These are phyloP conservation scores for Alternaria tenuissima DNA, from an alignment of 2,329 filamentous ascomycete genomes.

Conservation along the genomic window DNA sequence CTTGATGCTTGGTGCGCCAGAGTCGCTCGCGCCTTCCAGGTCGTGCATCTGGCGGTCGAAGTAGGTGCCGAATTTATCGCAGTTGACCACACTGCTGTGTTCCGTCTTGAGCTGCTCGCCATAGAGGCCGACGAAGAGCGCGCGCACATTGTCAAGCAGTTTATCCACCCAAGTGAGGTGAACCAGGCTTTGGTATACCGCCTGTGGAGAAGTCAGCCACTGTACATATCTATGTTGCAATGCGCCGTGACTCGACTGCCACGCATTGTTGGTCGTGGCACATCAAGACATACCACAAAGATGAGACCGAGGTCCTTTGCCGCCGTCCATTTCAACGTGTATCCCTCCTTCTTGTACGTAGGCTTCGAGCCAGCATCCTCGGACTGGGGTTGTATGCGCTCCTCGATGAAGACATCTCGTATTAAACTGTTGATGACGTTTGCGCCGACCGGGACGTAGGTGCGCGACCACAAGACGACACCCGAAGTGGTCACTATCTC, in stretches of 20 bases:
- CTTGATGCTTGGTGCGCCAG: constrained; percentile 51
- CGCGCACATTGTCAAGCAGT: constrained; percentile 92
- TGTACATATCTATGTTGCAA: background rate
- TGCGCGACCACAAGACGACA: constrained; percentile 94
- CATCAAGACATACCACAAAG: constrained; percentile 75
- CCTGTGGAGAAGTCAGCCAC: constrained; percentile 60
- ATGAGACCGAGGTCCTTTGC: constrained; percentile 93
- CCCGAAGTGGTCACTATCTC: constrained; percentile 96
- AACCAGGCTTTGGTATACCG: constrained; percentile 93
- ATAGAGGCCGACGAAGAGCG: constrained; percentile 90
- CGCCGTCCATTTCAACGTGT: constrained; percentile 92
- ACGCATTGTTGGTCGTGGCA: background rate
- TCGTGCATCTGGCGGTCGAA: constrained; percentile 93
- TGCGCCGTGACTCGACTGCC: background rate
- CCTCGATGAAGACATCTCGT: constrained; percentile 96
- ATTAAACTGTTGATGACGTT: constrained; percentile 94
- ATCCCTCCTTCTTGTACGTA: constrained; percentile 87
- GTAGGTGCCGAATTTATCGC: constrained; percentile 81
- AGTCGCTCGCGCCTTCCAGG: constrained; percentile 68
- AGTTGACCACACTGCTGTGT: constrained; percentile 79
- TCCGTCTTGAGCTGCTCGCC: constrained; percentile 84
- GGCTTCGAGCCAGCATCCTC: constrained; percentile 71
- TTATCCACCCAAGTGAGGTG: constrained; percentile 98
- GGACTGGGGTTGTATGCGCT: constrained; percentile 73
- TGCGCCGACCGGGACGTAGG: constrained; percentile 79